Percentiles rank a stretch among this genome's conserved stretches.
These are phyloP conservation scores for Pueraria montana DNA, from an alignment of 306 rosid species.

Conservation along the genomic window DNA sequence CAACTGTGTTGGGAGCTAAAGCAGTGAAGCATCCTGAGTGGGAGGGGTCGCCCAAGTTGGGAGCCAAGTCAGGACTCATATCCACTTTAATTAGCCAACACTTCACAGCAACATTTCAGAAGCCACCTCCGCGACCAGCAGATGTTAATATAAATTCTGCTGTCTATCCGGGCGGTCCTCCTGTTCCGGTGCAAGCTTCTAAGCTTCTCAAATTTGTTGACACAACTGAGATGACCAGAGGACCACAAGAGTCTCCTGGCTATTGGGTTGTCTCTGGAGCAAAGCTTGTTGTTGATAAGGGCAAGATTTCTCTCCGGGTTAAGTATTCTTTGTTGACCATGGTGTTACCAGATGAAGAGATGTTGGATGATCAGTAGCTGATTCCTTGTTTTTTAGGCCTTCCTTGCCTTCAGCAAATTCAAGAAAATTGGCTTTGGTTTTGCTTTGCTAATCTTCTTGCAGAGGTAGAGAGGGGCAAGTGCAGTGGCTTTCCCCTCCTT, in stretches of 20 bases:
- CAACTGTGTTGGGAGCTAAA: constrained; percentile 75
- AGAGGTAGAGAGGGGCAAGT: not conserved
- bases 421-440: constrained; percentile 11
- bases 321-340: constrained; percentile 86
- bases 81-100: constrained; percentile 97
- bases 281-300: constrained; percentile 88
- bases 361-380: constrained; percentile 64
- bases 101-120: constrained; percentile 83
- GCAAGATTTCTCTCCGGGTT: constrained; percentile 82
- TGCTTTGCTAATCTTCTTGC: not conserved
- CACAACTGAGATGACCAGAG: constrained; percentile 93
- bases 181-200: constrained; percentile 88
- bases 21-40: constrained; percentile 83
- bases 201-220: constrained; percentile 93
- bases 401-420: constrained; percentile 30
- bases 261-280: constrained; percentile 99
- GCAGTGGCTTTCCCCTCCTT: constrained; percentile 23
- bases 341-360: constrained; percentile 77
- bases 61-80: constrained; percentile 90
- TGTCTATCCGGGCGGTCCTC: constrained; percentile 96
- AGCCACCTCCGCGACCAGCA: constrained; percentile 88
- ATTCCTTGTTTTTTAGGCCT: constrained; percentile 37
- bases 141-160: constrained; percentile 97
- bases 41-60: constrained; percentile 94
- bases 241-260: constrained; percentile 96